phyloP scores from a whole-genome alignment of 208 protist genomes.

The Leishmania major region DNA sequence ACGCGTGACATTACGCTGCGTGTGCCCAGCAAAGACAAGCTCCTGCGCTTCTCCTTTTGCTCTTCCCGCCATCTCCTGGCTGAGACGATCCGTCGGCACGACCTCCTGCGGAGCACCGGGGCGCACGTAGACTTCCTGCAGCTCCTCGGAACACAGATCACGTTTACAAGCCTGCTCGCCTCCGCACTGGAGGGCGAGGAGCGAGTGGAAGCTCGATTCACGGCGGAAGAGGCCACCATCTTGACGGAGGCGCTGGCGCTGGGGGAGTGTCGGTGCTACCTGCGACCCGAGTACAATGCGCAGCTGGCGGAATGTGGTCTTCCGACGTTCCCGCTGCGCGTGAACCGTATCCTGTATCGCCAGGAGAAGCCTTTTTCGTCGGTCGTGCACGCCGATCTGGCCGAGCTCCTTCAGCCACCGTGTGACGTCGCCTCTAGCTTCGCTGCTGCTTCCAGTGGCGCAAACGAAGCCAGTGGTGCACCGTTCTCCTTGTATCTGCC shows the following conservation, averaged over 20 bases:
- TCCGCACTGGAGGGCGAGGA: conserved; percentile 70
- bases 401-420: conserved; percentile 30
- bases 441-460: neutral
- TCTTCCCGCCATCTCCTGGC: conserved; percentile 44
- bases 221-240: conserved; percentile 56
- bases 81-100: conserved; percentile 65
- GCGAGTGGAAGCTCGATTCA: conserved; percentile 65
- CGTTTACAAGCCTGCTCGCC: conserved; percentile 72
- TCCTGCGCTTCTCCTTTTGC: conserved; percentile 52
- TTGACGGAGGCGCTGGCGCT: conserved; percentile 66
- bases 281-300: conserved; percentile 43
- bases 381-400: conserved; percentile 46
- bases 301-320: conserved; percentile 23
- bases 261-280: conserved; percentile 73
- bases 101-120: conserved; percentile 36
- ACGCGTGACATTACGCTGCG: conserved; percentile 71
- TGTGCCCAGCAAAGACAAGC: conserved; percentile 47
- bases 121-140: conserved; percentile 48
- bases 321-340: conserved; percentile 43
- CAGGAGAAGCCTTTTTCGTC: conserved; percentile 57
- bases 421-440: too few relatives aligned
- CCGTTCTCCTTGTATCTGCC: conserved; percentile 27
- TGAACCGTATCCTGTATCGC: conserved; percentile 56
- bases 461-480: neutral
- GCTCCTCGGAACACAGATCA: conserved; percentile 67